These are phyloP conservation scores for Boletellus emodensis DNA, from an alignment of 768 basidiomycete species.

Conservation along the genomic window DNA sequence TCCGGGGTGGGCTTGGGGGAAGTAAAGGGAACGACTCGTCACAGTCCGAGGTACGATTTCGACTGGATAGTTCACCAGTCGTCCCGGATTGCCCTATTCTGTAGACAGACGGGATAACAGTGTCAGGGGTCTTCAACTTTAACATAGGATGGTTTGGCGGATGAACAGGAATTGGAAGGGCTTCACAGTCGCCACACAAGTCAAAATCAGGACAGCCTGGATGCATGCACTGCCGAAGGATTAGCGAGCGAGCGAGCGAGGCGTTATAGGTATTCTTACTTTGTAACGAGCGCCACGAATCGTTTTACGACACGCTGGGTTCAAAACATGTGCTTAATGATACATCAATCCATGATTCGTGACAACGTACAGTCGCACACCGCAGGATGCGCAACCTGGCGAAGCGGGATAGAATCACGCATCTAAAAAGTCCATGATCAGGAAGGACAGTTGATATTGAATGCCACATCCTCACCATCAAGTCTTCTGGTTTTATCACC, in stretches of 20 bases:
- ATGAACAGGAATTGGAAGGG: slow-evolving; percentile 73
- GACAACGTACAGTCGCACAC: slow-evolving; percentile 49
- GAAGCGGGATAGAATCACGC: slow-evolving; percentile 21
- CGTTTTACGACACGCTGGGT: slow-evolving; percentile 40
- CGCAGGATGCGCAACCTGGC: slow-evolving; percentile 45
- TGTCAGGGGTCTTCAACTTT: slow-evolving; percentile 60
- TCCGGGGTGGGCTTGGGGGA: not conserved
- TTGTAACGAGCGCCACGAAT: slow-evolving; percentile 73
- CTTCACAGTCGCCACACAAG: slow-evolving; percentile 75
- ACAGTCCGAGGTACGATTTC: not conserved
- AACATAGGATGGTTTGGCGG: slow-evolving; percentile 66
- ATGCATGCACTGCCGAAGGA: slow-evolving; percentile 66
- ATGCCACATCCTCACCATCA: slow-evolving; percentile 46
- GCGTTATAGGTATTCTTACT: slow-evolving; percentile 34
- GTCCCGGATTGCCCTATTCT: slow-evolving; percentile 20
- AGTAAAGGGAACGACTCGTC: not conserved
- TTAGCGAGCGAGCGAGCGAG: not conserved
- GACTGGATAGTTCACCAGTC: not conserved
- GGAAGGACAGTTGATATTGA: not conserved
- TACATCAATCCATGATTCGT: too few species aligned
- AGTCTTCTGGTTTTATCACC: slow-evolving; percentile 48
- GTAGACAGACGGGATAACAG: slow-evolving; percentile 44
- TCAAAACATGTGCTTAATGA: not conserved
- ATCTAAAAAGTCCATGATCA: slow-evolving; percentile 21
- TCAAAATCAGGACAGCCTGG: slow-evolving; percentile 76